A percentile compares a stretch with the other conserved stretches of the same genome.
These are phyloP conservation scores for Linum usitatissimum DNA, from an alignment of 345 rosid species.

Conservation along the genomic window DNA sequence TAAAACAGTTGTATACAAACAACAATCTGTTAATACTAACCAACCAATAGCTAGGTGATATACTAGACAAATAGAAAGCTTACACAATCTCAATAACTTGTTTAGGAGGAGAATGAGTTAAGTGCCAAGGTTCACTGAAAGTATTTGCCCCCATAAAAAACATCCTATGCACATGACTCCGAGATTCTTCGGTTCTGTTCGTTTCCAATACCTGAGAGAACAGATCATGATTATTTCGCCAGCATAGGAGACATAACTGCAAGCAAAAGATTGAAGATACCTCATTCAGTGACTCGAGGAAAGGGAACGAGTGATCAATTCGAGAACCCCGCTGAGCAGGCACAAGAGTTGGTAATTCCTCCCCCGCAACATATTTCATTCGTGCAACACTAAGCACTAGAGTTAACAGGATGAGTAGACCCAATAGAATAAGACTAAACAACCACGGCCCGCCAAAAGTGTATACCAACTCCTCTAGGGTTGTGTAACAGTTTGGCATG, in stretches of 20 bases:
- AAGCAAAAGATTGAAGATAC: slow-evolving; percentile 18
- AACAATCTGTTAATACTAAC: background rate
- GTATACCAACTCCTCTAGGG: slow-evolving; percentile 80
- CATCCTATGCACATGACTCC: slow-evolving; percentile 77
- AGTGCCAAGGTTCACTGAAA: slow-evolving; percentile 85
- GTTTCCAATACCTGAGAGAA: slow-evolving; percentile 77
- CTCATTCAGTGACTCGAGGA: slow-evolving; percentile 90
- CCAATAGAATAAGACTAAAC: slow-evolving; percentile 60
- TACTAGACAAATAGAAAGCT: slow-evolving; percentile 17
- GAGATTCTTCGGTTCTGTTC: slow-evolving; percentile 77
- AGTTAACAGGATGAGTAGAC: slow-evolving; percentile 69
- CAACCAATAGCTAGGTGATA: background rate
- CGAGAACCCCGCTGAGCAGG: slow-evolving; percentile 59
- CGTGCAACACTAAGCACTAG: slow-evolving; percentile 90
- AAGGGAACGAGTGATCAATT: slow-evolving; percentile 79
- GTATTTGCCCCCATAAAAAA: slow-evolving; percentile 88
- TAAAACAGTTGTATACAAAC: background rate
- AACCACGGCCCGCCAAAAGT: slow-evolving; percentile 96
- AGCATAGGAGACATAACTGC: background rate
- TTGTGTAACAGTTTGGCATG: slow-evolving; percentile 85
- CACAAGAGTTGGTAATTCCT: slow-evolving; percentile 51
- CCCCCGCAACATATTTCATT: slow-evolving; percentile 80
- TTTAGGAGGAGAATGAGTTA: slow-evolving; percentile 69
- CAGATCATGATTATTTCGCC: background rate
- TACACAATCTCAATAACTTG: slow-evolving; percentile 80